A percentile compares a stretch with the other conserved stretches of the same genome.
Evolutionary conservation across 495 filamentous ascomycete genomes (phyloP).

Genomic region (Clavariopsis aquatica): DNA sequence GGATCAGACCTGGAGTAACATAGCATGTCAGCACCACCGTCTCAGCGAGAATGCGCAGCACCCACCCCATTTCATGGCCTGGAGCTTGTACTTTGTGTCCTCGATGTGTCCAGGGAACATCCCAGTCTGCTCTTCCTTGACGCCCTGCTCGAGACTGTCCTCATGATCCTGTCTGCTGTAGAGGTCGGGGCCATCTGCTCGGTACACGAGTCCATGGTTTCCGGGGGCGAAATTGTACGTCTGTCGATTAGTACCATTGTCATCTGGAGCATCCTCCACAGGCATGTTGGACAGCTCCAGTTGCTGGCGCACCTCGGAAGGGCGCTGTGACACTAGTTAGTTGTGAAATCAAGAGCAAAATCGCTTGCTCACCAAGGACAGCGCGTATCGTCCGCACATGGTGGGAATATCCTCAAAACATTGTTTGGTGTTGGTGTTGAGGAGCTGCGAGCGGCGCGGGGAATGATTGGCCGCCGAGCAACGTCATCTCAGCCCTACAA

Average conservation of each 20-base stretch:
- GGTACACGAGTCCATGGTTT: constrained; percentile 81
- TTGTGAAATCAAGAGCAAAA: constrained; percentile 33
- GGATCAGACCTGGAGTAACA: constrained; percentile 60
- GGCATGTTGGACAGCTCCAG: constrained; percentile 74
- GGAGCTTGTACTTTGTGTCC: constrained; percentile 66
- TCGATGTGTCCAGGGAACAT: constrained; percentile 1
- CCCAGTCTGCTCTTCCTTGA: constrained; percentile 39
- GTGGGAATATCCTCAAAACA: constrained; percentile 19
- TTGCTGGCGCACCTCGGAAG: constrained; percentile 65
- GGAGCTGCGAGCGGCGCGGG: constrained; percentile 4
- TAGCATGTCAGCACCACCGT: constrained; percentile 14
- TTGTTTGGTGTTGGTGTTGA: constrained; percentile 13
- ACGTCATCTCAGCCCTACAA: constrained; percentile 1
- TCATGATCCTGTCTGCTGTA: constrained; percentile 43
- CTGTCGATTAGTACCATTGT: constrained; percentile 65
- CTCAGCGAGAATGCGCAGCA: background rate
- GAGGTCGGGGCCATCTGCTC: constrained; percentile 66
- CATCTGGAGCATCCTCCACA: constrained; percentile 73
- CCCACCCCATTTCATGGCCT: constrained; percentile 86
- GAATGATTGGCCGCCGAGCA: constrained; percentile 20
- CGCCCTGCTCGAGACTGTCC: constrained; percentile 30
- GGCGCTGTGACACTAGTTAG: constrained; percentile 50
- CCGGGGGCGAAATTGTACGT: constrained; percentile 94
- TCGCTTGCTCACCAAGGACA: constrained; percentile 65
- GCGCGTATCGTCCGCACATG: constrained; percentile 88